phyloP scores from a whole-genome alignment of 495 filamentous ascomycete genomes.

The Clavariopsis aquatica region DNA sequence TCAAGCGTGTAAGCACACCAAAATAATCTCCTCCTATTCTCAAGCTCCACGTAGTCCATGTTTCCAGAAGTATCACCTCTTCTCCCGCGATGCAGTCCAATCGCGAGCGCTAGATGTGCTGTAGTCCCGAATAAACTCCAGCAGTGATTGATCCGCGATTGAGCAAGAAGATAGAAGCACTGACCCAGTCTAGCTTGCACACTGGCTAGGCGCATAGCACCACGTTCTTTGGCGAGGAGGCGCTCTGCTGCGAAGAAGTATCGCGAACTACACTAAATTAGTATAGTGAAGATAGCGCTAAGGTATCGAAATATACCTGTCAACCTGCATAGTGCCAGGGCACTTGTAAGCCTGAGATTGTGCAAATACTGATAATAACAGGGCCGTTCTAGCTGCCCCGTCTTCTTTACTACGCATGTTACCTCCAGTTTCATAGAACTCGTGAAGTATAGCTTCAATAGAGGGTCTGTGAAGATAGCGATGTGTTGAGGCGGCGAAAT shows the following conservation, averaged over 20 bases:
- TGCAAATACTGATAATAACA: conserved; percentile 36
- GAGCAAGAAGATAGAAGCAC: conserved; percentile 47
- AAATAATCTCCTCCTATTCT: conserved; percentile 43
- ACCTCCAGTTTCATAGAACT: conserved; percentile 42
- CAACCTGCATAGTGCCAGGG: background rate
- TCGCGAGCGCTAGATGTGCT: conserved; percentile 26
- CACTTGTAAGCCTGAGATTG: conserved; percentile 27
- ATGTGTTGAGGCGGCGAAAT: conserved; percentile 43
- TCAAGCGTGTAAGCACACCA: conserved; percentile 44
- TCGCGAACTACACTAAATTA: conserved; percentile 11
- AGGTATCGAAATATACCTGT: too few species aligned
- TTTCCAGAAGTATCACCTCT: background rate
- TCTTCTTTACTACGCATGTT: conserved; percentile 28
- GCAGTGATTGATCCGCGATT: conserved; percentile 47
- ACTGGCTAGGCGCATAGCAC: conserved; percentile 41
- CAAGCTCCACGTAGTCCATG: conserved; percentile 42
- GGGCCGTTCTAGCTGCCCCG: conserved; percentile 10
- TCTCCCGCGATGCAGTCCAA: conserved; percentile 19
- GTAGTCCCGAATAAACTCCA: conserved; percentile 45
- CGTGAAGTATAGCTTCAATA: conserved; percentile 41
- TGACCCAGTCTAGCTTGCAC: conserved; percentile 47
- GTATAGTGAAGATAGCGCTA: too few species aligned
- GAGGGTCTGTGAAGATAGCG: conserved; percentile 47
- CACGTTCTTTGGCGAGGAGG: conserved; percentile 44
- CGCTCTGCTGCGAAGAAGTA: conserved; percentile 45